Base-by-base conservation (phyloP, 208 protist genomes). In the Trypanosoma theileri region DNA sequence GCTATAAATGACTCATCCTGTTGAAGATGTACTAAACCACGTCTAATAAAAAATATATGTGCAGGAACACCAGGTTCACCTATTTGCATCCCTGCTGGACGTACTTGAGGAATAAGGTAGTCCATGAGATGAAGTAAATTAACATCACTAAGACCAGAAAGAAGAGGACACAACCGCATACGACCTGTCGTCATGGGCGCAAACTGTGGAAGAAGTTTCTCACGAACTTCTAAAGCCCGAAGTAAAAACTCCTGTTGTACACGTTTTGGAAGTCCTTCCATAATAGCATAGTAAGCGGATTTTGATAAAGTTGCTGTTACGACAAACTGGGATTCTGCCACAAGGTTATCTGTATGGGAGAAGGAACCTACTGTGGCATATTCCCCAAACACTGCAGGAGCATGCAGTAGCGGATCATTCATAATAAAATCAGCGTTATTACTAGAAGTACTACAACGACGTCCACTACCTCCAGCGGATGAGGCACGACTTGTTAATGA, bases 31-130 rank as follows among this genome's bases (percentile, higher is more conserved):
- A 94, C 85, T 1, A 89, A 68, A 26, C 88, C 88, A 59, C 88
- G 80, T 11, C 84, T 79, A 53, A 94, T 81, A 59, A 94, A 94
- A 60, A 86, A 92, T 56, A 94, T 84, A 74, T 88, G 79, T 59
- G 66, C 56, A 3, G 75, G 81, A 16, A 77, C 61, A 13, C 52
- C 63, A 35, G 40, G 35, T 66, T 89, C 85, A 40, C 80, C 80
- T 69, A 84, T 88, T 54, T 80, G 75, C 83, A 90, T 85, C 21
- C 86, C 86, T 9, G 88, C 85, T 0, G 84, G 75, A 52, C 81
- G 86, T 59, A 90, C 84, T 13, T 74, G 73, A 4, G 88, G 88
- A 21, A 87, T 61, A 28, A 88, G 61, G 52, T 88, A 78, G 41
- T 84, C 82, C 26, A 84, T 71, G 10, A 94, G 61, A 59, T 79